These are phyloP conservation scores for Uronychia setigera DNA, from an alignment of 73 alveolate genomes.

Conservation along the genomic window DNA sequence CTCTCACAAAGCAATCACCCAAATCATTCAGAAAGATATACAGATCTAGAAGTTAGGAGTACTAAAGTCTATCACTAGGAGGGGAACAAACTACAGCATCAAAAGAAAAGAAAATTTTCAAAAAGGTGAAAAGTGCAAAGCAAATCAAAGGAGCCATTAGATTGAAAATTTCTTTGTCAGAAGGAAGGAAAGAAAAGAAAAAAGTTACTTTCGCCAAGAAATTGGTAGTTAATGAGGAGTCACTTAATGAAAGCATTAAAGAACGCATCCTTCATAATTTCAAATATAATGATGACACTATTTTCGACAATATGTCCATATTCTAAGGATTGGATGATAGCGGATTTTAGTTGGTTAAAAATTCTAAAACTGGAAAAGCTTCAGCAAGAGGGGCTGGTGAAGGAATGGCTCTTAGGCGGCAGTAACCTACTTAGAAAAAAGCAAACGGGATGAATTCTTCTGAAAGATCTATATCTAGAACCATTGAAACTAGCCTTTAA, in stretches of 20 bases:
- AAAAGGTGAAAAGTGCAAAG: constrained; percentile 2
- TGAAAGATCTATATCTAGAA: neutral
- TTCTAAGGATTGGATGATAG: constrained; percentile 31
- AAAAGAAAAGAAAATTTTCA: neutral
- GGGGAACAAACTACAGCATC: too few relatives aligned
- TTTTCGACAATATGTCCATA: constrained; percentile 49
- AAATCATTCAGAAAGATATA: neutral
- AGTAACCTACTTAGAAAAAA: neutral
- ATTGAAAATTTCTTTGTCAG: neutral
- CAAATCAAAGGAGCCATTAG: neutral
- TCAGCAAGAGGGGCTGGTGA: constrained; percentile 5
- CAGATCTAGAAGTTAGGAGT: too few relatives aligned
- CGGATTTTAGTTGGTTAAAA: neutral
- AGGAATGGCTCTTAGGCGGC: neutral
- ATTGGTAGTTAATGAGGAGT: constrained; percentile 32
- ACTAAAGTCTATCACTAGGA: too few relatives aligned
- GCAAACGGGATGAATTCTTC: neutral
- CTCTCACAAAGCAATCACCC: neutral
- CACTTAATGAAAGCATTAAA: constrained; percentile 32
- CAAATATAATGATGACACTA: constrained; percentile 64
- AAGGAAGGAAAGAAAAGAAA: constrained; percentile 9
- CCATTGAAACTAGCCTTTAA: too few relatives aligned
- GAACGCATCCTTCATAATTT: constrained; percentile 61
- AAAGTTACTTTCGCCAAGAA: constrained; percentile 39
- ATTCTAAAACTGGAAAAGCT: neutral